A percentile compares a stretch with the other conserved stretches of the same genome.
phyloP scores from a whole-genome alignment of 352 stramenopile species.

The Pythium pyrilobum region DNA sequence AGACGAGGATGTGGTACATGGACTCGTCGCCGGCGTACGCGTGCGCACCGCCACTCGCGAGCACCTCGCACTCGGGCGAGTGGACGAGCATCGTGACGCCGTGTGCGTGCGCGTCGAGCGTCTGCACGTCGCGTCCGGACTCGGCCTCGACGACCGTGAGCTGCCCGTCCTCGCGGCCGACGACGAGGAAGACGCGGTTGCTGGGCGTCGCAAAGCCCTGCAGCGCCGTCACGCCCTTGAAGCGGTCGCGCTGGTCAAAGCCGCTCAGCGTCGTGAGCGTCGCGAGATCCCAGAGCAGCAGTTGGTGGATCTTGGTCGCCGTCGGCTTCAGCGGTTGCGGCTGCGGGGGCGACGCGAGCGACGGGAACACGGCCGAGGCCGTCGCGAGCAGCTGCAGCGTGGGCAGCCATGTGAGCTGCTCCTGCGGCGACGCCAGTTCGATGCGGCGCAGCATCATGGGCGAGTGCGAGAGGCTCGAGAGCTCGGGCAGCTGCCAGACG shows the following conservation, averaged over 20 bases:
- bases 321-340: neutral
- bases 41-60: conserved; percentile 53
- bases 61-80: conserved; percentile 38
- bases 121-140: conserved; percentile 32
- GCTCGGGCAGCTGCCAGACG: conserved; percentile 47
- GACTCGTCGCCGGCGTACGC: conserved; percentile 61
- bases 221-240: conserved; percentile 49
- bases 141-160: conserved; percentile 52
- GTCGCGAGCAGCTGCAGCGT: conserved; percentile 45
- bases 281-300: conserved; percentile 49
- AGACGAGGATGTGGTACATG: conserved; percentile 43
- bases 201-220: conserved; percentile 35
- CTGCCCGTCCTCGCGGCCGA: conserved; percentile 51
- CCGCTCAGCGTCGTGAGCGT: conserved; percentile 11
- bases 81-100: conserved; percentile 49
- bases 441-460: conserved; percentile 63
- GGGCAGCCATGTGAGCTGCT: conserved; percentile 53
- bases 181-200: conserved; percentile 45
- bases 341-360: conserved; percentile 23
- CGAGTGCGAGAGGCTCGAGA: conserved; percentile 19
- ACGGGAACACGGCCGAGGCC: conserved; percentile 43
- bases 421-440: conserved; percentile 43
- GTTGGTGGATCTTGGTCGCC: conserved; percentile 43
- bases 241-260: conserved; percentile 27
- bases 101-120: conserved; percentile 50